Conservation (phyloP, 2,329 filamentous ascomycete genomes). For the Pezicula carpinea region DNA sequence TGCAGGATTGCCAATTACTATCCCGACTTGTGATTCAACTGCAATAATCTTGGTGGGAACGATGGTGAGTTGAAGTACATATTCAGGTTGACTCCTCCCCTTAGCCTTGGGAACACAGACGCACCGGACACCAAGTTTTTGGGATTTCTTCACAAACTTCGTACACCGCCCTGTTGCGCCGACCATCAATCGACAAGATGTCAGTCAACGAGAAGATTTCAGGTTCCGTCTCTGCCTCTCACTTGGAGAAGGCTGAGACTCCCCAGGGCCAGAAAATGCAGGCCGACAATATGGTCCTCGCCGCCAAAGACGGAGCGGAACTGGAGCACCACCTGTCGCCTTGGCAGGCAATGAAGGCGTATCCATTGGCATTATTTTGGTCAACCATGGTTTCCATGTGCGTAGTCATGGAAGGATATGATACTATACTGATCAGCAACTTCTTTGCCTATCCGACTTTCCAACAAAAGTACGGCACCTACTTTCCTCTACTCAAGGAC, state of each 20-base stretch:
- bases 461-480: conserved; percentile 14
- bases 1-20: too few species aligned
- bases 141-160: neutral
- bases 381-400: conserved; percentile 18
- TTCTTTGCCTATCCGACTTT: conserved; percentile 18
- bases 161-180: neutral
- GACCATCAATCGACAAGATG: neutral
- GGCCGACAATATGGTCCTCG: neutral
- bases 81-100: neutral
- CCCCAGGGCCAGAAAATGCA: neutral
- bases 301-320: neutral
- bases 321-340: conserved; percentile 62
- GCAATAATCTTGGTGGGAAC: neutral
- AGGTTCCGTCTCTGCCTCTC: neutral
- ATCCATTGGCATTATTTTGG: conserved; percentile 55
- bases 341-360: conserved; percentile 69
- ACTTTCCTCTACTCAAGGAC: conserved; percentile 6
- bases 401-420: conserved; percentile 18
- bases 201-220: neutral
- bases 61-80: neutral
- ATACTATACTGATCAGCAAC: conserved; percentile 16
- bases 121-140: neutral
- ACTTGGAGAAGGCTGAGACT: neutral
- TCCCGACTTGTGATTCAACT: too few species aligned
- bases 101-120: neutral